Evolutionary conservation across 1,284 basidiomycete species (phyloP), one percentile per base, ranked within the genome.

Genomic region (Ganoderma lucidum): DNA sequence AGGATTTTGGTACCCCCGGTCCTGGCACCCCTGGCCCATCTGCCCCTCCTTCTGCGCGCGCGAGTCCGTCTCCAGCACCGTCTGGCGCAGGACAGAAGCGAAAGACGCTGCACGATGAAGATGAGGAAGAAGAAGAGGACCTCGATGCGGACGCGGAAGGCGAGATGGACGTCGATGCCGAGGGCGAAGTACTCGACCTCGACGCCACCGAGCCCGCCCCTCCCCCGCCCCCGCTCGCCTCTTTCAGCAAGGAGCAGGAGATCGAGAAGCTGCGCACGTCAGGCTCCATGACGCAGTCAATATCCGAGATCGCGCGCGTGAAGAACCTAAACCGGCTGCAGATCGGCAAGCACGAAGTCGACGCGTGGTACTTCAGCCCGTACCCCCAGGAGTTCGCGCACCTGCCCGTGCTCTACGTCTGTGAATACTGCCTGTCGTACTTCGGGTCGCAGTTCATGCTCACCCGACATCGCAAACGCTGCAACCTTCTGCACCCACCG

Each of bases 361-460:
- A 99, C 77, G 93, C 97, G 10, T 99, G 98, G 98, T 99, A 99
- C 84, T 99, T 99, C 85, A 96, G 95, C 77, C 97, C 98, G 6
- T 99, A 99, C 83, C 98, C 98, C 6, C 92, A 96, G 82, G 98
- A 99, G 84, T 99, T 95, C 83, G 96, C 97, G 51, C 94, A 99
- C 81, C 90, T 98, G 41, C 96, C 97, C 35, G 86, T 97, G 71
- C 88, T 99, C 61, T 99, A 97, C 86, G 91, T 99, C 79, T 99
- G 98, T 90, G 98, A 99, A 83, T 98, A 98, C 84, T 99, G 98
- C 81, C 86, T 98, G 64, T 91, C 91, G 51, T 98, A 93, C 84
- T 98, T 92, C 81, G 93, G 94, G 51, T 94, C 93, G 19, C 87
- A 87, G 55, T 92, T 95, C 83, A 96, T 96, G 92, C 88, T 97